These are phyloP conservation scores for Claviceps spartinae DNA, from an alignment of 2,329 filamentous ascomycete species.

Conservation along the genomic window DNA sequence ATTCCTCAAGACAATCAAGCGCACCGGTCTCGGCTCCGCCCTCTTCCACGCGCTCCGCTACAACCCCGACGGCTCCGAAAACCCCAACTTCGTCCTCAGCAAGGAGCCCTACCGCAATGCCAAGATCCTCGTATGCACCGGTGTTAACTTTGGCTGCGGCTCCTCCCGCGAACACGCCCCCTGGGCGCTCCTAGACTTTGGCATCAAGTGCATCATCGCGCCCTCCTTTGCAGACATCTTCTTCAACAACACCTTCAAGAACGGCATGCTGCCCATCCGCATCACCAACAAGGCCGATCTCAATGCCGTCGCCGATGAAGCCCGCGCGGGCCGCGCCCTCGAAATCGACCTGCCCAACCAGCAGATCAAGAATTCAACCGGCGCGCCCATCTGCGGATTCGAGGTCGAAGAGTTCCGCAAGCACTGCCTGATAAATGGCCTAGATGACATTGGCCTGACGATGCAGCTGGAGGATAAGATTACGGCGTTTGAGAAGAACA, in stretches of 20 bases:
- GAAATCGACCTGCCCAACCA: constrained; percentile 84
- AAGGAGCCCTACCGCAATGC: constrained; percentile 68
- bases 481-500: constrained; percentile 62
- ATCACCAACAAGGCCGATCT: constrained; percentile 56
- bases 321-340: constrained; percentile 65
- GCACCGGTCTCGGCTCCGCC: constrained; percentile 77
- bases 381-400: constrained; percentile 63
- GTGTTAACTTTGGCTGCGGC: constrained; percentile 90
- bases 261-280: constrained; percentile 86
- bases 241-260: constrained; percentile 99
- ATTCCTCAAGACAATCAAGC: constrained; percentile 98
- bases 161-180: constrained; percentile 89
- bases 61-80: constrained; percentile 58
- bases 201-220: constrained; percentile 86
- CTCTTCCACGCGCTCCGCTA: constrained; percentile 80
- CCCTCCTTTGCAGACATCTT: constrained; percentile 69
- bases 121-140: constrained; percentile 86
- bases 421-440: constrained; percentile 83
- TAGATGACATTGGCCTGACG: constrained; percentile 91
- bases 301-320: constrained; percentile 60
- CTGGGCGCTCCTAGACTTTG: constrained; percentile 93
- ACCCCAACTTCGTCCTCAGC: constrained; percentile 79
- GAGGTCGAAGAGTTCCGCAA: constrained; percentile 89
- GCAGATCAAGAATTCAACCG: constrained; percentile 61
- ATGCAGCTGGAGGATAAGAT: constrained; percentile 91